Conservation (phyloP, 345 rosid genomes). For the Adansonia digitata region DNA sequence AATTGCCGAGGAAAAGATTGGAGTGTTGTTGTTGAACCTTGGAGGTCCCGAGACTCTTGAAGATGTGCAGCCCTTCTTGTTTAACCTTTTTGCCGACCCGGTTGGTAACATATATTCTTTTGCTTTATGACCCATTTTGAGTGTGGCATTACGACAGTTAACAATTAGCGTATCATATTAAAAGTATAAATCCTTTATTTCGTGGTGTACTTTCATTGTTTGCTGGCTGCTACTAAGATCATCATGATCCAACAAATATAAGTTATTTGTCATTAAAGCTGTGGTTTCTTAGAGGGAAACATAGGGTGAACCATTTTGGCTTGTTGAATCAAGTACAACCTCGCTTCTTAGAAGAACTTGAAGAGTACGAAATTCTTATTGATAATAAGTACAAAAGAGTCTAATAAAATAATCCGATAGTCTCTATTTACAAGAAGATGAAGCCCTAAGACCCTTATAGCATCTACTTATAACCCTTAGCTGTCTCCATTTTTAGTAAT, state of each 20-base stretch:
- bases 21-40: conserved; percentile 86
- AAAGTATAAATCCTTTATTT: neutral
- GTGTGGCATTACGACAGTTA: neutral
- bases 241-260: neutral
- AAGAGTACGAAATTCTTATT: neutral
- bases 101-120: conserved; percentile 41
- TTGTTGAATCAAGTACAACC: neutral
- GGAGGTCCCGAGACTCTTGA: conserved; percentile 99
- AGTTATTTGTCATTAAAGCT: neutral
- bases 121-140: neutral
- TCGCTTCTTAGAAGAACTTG: neutral
- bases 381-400: neutral
- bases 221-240: conserved; percentile 2
- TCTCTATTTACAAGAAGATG: neutral
- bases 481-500: neutral
- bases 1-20: conserved; percentile 55
- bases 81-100: conserved; percentile 97
- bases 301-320: neutral
- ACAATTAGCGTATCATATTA: neutral
- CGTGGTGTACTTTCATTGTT: neutral
- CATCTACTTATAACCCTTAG: neutral
- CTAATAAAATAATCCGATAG: neutral
- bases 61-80: conserved; percentile 95
- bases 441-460: neutral
- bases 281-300: neutral